Evolutionary conservation across 2,329 filamentous ascomycete species (phyloP), one percentile per base, ranked within the genome.

Genomic region (Tolypocladium album): DNA sequence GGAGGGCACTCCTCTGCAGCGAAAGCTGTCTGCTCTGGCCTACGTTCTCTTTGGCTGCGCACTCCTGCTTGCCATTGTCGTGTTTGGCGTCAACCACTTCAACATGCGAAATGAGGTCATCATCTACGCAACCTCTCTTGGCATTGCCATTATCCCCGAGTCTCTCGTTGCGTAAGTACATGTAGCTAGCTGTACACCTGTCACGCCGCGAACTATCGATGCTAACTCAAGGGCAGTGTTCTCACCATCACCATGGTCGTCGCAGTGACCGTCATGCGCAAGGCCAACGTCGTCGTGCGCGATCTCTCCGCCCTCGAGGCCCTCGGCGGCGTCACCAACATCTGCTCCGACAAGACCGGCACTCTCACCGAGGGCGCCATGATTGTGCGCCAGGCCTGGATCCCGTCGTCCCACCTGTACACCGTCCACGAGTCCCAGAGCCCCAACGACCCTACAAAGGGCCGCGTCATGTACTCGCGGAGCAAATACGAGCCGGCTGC

Each of bases 1-100:
- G 4, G 79, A 86, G 61, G 90, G 90, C 38, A 94, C 90, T 2
- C 90, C 90, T 3, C 77, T 94, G 56, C 89, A 92, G 73, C 83
- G 87, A 64, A 92, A 90, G 73, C 78, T 94, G 57, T 88, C 88
- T 61, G 88, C 89, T 66, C 80, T 94, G 61, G 90, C 90, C 13
- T 87, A 92, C 60, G 76, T 89, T 9, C 82, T 94, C 2, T 92
- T 93, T 68, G 85, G 82, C 55, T 86, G 89, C 62, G 90, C 82
- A n/a, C 70, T 84, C 13, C 68, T 83, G 24, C 74, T 84, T 36
- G 82, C 82, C 36, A 76, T 84, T 60, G 78, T 85, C 52, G 82
- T 85, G 13, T 84, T 85, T 67, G 81, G 75, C 0, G 82, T 81
- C 58, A 84, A 83, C 67, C 76, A 78, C 62, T 84, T 82, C 66